Conservation (phyloP, 2,329 filamentous ascomycete species). For the Cyphellophora europaea region DNA sequence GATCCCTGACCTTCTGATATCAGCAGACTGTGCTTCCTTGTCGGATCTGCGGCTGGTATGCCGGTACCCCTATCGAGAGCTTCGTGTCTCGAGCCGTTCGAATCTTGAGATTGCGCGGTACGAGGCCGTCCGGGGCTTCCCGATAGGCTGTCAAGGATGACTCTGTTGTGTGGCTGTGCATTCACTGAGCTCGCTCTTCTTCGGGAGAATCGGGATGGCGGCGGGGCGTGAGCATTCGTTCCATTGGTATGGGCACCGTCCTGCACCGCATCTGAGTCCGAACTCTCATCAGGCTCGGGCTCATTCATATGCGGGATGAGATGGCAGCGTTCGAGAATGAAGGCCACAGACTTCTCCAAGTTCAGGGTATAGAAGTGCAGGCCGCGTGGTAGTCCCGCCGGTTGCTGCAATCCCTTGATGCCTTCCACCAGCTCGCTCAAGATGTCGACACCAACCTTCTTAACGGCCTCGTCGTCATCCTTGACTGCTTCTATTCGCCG, state of each 20-base stretch:
- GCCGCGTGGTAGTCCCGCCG: conserved; percentile 50
- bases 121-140: conserved; percentile 20
- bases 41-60: conserved; percentile 62
- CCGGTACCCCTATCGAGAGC: conserved; percentile 68
- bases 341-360: conserved; percentile 88
- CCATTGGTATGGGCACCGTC: conserved; percentile 23
- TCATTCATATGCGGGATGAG: conserved; percentile 56
- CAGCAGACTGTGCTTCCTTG: conserved; percentile 73
- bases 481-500: conserved; percentile 44
- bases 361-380: conserved; percentile 98
- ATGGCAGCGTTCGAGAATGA: conserved; percentile 77
- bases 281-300: conserved; percentile 15
- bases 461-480: conserved; percentile 38
- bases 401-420: conserved; percentile 56
- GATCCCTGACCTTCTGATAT: conserved; percentile 90
- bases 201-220: conserved; percentile 22
- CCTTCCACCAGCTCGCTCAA: conserved; percentile 73
- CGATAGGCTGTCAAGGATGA: conserved; percentile 66
- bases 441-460: conserved; percentile 47
- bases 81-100: conserved; percentile 43
- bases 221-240: conserved; percentile 1
- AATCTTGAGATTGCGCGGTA: conserved; percentile 14
- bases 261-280: conserved; percentile 39
- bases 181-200: conserved; percentile 70
- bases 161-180: conserved; percentile 76